A percentile compares a stretch with the other conserved stretches of the same genome.
These are phyloP conservation scores for Trifolium repens DNA, from an alignment of 306 rosid genomes.

Conservation along the genomic window DNA sequence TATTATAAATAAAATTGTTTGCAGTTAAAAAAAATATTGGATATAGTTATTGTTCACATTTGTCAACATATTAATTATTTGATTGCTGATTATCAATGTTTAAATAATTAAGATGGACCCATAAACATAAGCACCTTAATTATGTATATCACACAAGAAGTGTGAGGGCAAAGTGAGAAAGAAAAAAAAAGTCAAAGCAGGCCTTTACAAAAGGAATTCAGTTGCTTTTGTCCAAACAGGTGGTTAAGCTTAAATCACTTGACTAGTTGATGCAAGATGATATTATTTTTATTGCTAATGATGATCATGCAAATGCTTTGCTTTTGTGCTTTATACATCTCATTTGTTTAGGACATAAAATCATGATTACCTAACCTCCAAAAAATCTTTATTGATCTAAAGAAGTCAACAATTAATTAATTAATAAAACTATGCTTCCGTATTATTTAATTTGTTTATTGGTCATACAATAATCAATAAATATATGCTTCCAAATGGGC, in stretches of 20 bases:
- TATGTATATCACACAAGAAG: not conserved
- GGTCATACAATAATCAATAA: not conserved
- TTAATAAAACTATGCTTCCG: not conserved
- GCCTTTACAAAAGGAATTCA: slow-evolving; percentile 10
- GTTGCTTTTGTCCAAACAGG: slow-evolving; percentile 38
- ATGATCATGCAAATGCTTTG: slow-evolving; percentile 22
- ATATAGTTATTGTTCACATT: not conserved
- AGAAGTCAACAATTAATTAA: slow-evolving; percentile 25
- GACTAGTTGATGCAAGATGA: slow-evolving; percentile 18
- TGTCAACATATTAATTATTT: not conserved
- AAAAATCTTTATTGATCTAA: slow-evolving; percentile 9
- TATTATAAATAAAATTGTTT: too few relatives aligned
- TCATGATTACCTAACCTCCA: slow-evolving; percentile 36
- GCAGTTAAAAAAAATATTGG: not conserved
- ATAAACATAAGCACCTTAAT: not conserved
- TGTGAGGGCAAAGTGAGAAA: not conserved
- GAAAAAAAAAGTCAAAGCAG: slow-evolving; percentile 17
- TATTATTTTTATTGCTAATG: slow-evolving; percentile 15
- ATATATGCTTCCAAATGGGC: too few relatives aligned
- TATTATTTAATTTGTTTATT: too few relatives aligned
- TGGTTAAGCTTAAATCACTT: slow-evolving; percentile 21
- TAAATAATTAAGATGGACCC: slow-evolving; percentile 14
- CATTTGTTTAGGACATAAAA: slow-evolving; percentile 29
- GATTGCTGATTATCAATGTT: not conserved
- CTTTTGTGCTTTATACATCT: slow-evolving; percentile 35